A percentile compares a stretch with the other conserved stretches of the same genome.
phyloP scores from a whole-genome alignment of 2,329 filamentous ascomycete species.

The Pyrenophora tritici-repentis region DNA sequence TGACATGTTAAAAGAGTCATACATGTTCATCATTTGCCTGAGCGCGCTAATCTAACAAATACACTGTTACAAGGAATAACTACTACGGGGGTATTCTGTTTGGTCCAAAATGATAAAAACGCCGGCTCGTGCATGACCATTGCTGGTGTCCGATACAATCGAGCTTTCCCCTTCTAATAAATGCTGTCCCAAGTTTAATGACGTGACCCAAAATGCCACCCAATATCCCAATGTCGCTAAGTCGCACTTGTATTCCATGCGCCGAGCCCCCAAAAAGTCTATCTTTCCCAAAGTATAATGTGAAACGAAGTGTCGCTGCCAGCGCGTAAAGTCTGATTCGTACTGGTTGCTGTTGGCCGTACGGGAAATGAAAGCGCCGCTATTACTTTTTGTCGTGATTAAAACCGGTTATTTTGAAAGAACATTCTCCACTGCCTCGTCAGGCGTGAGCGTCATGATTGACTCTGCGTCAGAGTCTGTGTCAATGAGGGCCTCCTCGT shows the following conservation, averaged over 20 bases:
- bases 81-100: conserved; percentile 33
- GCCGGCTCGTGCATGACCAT: conserved; percentile 29
- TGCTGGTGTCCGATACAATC: conserved; percentile 21
- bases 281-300: conserved; percentile 13
- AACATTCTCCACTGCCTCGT: conserved; percentile 35
- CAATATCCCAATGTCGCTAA: conserved; percentile 15
- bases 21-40: conserved; percentile 10
- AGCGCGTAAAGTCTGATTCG: conserved; percentile 12
- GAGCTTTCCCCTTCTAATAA: conserved; percentile 27
- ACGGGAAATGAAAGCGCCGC: conserved; percentile 17
- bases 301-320: conserved; percentile 17
- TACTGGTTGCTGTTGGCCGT: conserved; percentile 1
- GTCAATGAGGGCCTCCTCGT: conserved; percentile 42
- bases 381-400: conserved; percentile 19
- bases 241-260: conserved; percentile 14
- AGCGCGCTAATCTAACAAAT: conserved; percentile 15
- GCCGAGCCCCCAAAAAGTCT: conserved; percentile 19
- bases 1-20: conserved; percentile 2
- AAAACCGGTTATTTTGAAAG: conserved; percentile 37
- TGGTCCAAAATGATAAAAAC: conserved; percentile 17
- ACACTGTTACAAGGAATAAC: conserved; percentile 11
- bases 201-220: conserved; percentile 8
- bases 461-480: conserved; percentile 40
- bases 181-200: conserved; percentile 11
- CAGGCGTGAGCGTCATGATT: conserved; percentile 40